Evolutionary conservation across 2,329 filamentous ascomycete species (phyloP).

Genomic region (Coleophoma cylindrospora): DNA sequence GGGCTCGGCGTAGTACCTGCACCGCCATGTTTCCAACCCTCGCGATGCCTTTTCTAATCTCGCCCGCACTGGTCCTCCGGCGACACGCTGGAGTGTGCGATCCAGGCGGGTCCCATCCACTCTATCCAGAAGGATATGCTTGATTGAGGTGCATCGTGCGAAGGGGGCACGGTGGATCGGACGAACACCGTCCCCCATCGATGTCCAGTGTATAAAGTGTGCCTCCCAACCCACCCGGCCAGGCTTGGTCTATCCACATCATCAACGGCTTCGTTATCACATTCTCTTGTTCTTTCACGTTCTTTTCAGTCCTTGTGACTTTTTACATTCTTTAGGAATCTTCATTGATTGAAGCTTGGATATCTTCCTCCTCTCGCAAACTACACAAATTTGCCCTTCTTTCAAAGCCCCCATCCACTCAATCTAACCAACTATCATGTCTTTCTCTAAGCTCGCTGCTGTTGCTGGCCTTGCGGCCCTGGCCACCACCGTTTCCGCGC

Average conservation of each 20-base stretch:
- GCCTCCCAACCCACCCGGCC: not conserved
- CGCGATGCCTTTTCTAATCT: too few relatives aligned
- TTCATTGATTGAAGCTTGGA: conserved; percentile 22
- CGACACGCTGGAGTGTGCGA: too few relatives aligned
- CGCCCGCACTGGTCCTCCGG: too few relatives aligned
- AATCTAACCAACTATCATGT: conserved; percentile 14
- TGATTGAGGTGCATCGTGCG: too few relatives aligned
- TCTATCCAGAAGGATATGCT: too few relatives aligned
- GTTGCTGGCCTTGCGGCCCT: conserved; percentile 20
- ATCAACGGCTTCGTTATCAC: conserved; percentile 1
- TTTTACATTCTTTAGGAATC: conserved; percentile 11
- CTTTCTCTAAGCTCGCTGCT: conserved; percentile 19
- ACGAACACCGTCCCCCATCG: too few relatives aligned
- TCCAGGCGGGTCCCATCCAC: too few relatives aligned
- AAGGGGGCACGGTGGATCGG: too few relatives aligned
- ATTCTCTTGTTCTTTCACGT: not conserved
- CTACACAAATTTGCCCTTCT: conserved; percentile 3
- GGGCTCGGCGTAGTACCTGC: too few relatives aligned
- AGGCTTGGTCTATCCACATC: conserved; percentile 2
- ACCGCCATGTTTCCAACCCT: too few relatives aligned
- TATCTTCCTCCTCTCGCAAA: conserved; percentile 3
- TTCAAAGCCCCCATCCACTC: conserved; percentile 1
- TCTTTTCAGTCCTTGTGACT: conserved; percentile 6
- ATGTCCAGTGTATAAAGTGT: not conserved
- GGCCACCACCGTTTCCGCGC: conserved; percentile 35